Evolutionary conservation across 2,329 filamentous ascomycete genomes (phyloP), one percentile per base, ranked within the genome.

Genomic region (Fusarium praegraminearum): DNA sequence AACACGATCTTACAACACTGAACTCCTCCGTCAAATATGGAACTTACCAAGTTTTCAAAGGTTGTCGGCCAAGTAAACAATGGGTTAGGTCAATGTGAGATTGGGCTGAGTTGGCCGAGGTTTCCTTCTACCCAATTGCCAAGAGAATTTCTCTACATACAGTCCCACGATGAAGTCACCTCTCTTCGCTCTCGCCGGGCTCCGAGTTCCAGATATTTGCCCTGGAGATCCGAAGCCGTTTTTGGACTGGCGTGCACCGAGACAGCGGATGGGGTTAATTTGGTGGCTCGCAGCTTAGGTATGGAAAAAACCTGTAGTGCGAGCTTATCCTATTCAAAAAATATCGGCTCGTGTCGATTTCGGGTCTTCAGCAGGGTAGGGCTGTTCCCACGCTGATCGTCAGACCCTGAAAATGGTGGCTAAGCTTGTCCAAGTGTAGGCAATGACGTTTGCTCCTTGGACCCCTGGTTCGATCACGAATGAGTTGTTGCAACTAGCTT

Each of bases 371-470:
- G 30, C 47, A 64, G 24, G 49, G 49, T 41, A 52, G 36, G 43
- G 32, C 30, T 60, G 20, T 22, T 24, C 62, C 22, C 28, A 47
- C 58, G 60, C 35, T 51, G 54, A 65, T 58, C 45, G 16, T 18
- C 40, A 44, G 60, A 57, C 65, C 65, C 65, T 61, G 61, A 54
- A 66, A 50, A 49, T 51, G 46, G 65, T 59, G 65, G 53, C 65
- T 52, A 49, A 47, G 32, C 49, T 69, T 54, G 51, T 52, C 46
- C 45, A 45, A 57, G 53, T 53, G 45, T 40, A 36, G 35, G 35
- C 26, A 18, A 70, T 70, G 66, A 70, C 67, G 67, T 70, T 59
- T 56, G 33, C 24, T 35, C 33, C 20, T 40, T 41, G 49, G 44
- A 62, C 56, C 66, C 61, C 50, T 59, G 45, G 12, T 22, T 58